These are phyloP conservation scores for Kazachstania sp. DNA, from an alignment of 1,139 yeast genomes.

Conservation along the genomic window DNA sequence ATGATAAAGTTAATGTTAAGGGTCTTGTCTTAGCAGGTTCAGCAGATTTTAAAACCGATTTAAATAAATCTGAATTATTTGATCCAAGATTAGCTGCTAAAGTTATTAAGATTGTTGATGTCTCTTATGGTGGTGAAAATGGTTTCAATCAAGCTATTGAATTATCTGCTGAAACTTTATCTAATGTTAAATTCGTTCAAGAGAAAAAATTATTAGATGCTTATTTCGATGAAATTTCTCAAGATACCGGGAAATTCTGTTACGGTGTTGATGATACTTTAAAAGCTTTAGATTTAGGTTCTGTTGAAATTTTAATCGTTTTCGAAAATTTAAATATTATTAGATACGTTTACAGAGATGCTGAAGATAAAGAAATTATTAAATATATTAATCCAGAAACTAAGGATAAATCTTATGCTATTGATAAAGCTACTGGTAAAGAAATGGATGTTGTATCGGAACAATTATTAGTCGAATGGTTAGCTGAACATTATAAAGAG, in stretches of 20 bases:
- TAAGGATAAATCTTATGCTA: constrained; percentile 65
- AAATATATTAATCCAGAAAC: constrained; percentile 66
- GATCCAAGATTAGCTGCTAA: constrained; percentile 82
- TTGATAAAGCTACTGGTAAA: constrained; percentile 77
- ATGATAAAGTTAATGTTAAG: constrained; percentile 85
- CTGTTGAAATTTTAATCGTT: constrained; percentile 86
- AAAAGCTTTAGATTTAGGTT: constrained; percentile 93
- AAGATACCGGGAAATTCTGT: constrained; percentile 94
- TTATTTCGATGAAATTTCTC: constrained; percentile 94
- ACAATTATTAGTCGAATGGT: constrained; percentile 86
- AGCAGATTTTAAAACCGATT: constrained; percentile 94
- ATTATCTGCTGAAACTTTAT: constrained; percentile 89
- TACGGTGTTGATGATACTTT: constrained; percentile 94
- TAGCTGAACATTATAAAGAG: constrained; percentile 89
- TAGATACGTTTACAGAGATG: constrained; percentile 76
- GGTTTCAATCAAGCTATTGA: constrained; percentile 99
- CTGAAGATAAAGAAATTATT: constrained; percentile 70
- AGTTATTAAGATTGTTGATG: constrained; percentile 87
- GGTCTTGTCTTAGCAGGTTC: constrained; percentile 97
- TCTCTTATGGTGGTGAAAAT: constrained; percentile 97
- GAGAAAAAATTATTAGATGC: constrained; percentile 89
- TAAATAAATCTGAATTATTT: constrained; percentile 85
- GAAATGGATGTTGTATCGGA: constrained; percentile 85
- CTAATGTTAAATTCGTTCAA: constrained; percentile 94
- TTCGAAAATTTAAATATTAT: constrained; percentile 81